Percentiles rank a stretch among this genome's conserved stretches.
Evolutionary conservation across 1,284 basidiomycete genomes (phyloP).

Genomic region (Lentinus polychrous): DNA sequence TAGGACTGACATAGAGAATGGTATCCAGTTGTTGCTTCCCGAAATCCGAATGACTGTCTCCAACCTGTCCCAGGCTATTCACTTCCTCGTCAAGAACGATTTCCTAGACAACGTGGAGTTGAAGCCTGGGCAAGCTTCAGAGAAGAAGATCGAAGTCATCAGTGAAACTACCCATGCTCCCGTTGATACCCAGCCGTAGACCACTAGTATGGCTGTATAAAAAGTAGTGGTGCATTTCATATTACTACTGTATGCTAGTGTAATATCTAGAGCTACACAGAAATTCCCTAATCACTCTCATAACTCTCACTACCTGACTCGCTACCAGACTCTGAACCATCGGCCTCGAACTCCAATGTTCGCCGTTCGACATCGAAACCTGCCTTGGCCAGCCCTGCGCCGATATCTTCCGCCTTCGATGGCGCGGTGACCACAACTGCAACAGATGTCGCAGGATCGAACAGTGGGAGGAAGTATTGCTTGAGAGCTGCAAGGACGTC

Average conservation of each 20-base stretch:
- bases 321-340: conserved; percentile 14
- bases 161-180: background rate
- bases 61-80: conserved; percentile 89
- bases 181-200: no score
- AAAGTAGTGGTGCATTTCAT: no score
- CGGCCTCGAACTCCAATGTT: conserved; percentile 51
- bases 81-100: conserved; percentile 89
- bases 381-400: conserved; percentile 49
- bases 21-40: conserved; percentile 68
- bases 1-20: background rate
- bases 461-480: conserved; percentile 83
- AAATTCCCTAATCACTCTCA: no score
- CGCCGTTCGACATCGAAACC: conserved; percentile 80
- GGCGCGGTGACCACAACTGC: conserved; percentile 81
- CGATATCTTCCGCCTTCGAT: conserved; percentile 73
- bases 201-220: no score
- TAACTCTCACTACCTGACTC: conserved; percentile 9
- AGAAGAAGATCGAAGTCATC: conserved; percentile 61
- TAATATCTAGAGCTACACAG: no score
- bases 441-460: conserved; percentile 72
- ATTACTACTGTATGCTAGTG: no score
- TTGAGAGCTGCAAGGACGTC: conserved; percentile 6
- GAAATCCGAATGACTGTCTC: conserved; percentile 90
- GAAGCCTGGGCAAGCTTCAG: conserved; percentile 70
- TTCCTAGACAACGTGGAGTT: conserved; percentile 83